These are phyloP conservation scores for Lepidium campestre DNA, from an alignment of 441 rosid species.

Conservation along the genomic window DNA sequence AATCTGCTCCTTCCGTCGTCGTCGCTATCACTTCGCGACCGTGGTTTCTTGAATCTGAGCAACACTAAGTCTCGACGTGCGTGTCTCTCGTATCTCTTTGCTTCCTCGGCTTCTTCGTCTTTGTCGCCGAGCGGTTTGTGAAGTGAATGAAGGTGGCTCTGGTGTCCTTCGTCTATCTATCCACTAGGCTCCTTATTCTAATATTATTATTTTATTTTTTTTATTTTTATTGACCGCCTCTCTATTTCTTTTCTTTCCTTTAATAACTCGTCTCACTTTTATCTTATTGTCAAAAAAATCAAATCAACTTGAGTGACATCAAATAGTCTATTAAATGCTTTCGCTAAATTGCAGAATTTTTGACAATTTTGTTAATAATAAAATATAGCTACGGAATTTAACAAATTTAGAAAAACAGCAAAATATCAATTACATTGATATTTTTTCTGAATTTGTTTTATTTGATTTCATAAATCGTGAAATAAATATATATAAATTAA, in stretches of 20 bases:
- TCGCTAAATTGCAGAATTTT: background rate
- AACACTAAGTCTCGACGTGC: background rate
- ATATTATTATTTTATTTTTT: background rate
- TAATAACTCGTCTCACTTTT: background rate
- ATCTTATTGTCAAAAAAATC: background rate
- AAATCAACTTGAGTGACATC: background rate
- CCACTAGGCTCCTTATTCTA: constrained; percentile 30
- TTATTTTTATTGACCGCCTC: constrained; percentile 12
- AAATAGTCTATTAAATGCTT: background rate
- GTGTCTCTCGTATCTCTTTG: background rate
- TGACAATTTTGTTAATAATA: background rate
- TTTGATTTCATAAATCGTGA: too few species aligned
- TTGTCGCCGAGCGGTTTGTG: constrained; percentile 37
- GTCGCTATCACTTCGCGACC: background rate
- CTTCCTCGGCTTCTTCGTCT: constrained; percentile 27
- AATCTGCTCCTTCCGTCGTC: constrained; percentile 10
- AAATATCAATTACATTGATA: too few species aligned
- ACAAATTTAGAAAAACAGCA: background rate
- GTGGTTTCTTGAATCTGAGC: constrained; percentile 5
- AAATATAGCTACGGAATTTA: background rate
- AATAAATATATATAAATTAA: background rate
- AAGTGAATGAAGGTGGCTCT: constrained; percentile 32
- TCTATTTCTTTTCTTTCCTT: background rate
- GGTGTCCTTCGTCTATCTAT: constrained; percentile 29
- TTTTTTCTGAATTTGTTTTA: too few species aligned